Percentiles rank a stretch among this genome's conserved stretches.
Conservation (phyloP, 495 filamentous ascomycete genomes). For the Filosporella fistucella region DNA sequence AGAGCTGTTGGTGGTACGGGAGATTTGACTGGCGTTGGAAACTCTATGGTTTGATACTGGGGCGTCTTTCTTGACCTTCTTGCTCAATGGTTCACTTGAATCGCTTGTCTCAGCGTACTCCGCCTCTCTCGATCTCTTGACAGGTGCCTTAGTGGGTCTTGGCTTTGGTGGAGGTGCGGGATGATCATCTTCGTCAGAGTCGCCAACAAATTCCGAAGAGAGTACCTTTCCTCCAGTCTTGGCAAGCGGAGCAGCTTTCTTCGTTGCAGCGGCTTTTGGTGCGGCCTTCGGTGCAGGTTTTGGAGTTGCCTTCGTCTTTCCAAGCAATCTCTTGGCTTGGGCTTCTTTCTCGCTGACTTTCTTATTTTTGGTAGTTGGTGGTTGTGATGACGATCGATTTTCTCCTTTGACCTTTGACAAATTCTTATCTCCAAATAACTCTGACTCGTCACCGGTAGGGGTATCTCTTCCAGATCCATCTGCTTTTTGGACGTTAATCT, state of each 20-base stretch:
- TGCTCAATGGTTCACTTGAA: conserved; percentile 22
- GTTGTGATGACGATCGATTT: conserved; percentile 47
- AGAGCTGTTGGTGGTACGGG: conserved; percentile 26
- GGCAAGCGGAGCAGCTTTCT: conserved; percentile 41
- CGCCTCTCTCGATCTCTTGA: conserved; percentile 24
- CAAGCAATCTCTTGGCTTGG: conserved; percentile 55
- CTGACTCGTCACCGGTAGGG: conserved; percentile 37
- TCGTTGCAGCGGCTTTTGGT: conserved; percentile 36
- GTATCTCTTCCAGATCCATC: conserved; percentile 39
- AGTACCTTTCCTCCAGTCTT: conserved; percentile 49
- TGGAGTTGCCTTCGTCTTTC: conserved; percentile 44
- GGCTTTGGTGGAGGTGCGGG: conserved; percentile 30
- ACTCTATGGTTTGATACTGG: conserved; percentile 29
- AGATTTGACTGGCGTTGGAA: conserved; percentile 43
- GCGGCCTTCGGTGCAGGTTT: conserved; percentile 40
- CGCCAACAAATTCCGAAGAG: conserved; percentile 70
- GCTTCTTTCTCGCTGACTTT: conserved; percentile 57
- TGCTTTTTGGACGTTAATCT: conserved; percentile 51
- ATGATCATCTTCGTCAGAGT: conserved; percentile 70
- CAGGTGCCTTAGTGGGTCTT: conserved; percentile 18
- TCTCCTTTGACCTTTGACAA: conserved; percentile 41
- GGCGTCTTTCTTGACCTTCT: conserved; percentile 18
- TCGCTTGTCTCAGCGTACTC: conserved; percentile 23
- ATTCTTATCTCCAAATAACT: conserved; percentile 47
- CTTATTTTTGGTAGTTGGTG: conserved; percentile 43